phyloP scores from a whole-genome alignment of 257 asterid species.

The Misopates orontium region DNA sequence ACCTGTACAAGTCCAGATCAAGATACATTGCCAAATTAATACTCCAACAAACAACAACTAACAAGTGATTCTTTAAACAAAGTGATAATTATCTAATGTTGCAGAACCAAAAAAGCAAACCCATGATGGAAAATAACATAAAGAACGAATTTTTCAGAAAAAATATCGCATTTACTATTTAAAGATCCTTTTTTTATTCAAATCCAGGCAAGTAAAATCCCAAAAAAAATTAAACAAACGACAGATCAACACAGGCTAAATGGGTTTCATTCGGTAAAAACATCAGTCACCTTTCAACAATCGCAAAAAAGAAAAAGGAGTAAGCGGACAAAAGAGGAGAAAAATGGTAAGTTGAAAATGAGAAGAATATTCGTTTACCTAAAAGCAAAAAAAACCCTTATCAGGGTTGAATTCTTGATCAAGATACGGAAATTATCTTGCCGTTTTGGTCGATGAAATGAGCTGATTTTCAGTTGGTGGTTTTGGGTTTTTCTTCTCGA shows the following conservation, averaged over 20 bases:
- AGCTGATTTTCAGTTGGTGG: background rate
- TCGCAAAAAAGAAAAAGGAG: background rate
- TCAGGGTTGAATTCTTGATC: conserved; percentile 24
- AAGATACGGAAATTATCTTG: conserved; percentile 29
- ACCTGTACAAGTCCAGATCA: conserved; percentile 31
- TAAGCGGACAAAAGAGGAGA: background rate
- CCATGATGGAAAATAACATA: no score
- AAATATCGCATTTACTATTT: background rate
- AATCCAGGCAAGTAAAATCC: conserved; percentile 18
- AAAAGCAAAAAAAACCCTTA: conserved; percentile 25
- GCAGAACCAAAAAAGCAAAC: background rate
- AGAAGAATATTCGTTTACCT: conserved; percentile 33
- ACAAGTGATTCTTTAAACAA: background rate
- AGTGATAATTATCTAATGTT: background rate
- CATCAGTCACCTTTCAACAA: conserved; percentile 16
- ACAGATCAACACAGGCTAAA: conserved; percentile 16
- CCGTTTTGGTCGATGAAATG: conserved; percentile 14
- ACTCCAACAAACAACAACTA: conserved; percentile 7
- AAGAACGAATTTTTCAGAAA: conserved; percentile 2
- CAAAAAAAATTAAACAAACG: background rate
- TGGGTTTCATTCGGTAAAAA: conserved; percentile 21
- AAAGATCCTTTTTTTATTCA: conserved; percentile 30
- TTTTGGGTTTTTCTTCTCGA: conserved; percentile 27
- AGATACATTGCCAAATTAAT: conserved; percentile 16
- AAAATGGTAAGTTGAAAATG: background rate